Percentiles rank a stretch among this genome's conserved stretches.
These are phyloP conservation scores for Casuarina equisetifolia DNA, from an alignment of 306 rosid genomes.

Conservation along the genomic window DNA sequence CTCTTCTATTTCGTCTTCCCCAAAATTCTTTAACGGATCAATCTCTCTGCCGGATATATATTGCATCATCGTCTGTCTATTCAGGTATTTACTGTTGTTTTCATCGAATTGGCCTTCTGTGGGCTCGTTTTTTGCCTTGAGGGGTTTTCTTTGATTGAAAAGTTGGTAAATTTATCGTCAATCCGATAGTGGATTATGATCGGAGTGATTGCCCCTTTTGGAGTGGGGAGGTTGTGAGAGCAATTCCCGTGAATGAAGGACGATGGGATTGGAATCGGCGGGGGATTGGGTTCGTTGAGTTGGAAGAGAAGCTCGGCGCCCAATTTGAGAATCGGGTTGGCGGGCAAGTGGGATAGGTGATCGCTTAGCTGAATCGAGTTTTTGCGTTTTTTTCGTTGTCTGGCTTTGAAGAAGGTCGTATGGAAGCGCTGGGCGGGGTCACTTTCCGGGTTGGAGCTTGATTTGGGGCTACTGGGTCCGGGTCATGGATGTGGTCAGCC, in stretches of 20 bases:
- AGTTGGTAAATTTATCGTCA: not conserved
- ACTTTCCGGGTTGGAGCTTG: slow-evolving; percentile 45
- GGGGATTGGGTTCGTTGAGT: slow-evolving; percentile 5
- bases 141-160: not conserved
- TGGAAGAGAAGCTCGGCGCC: not conserved
- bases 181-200: slow-evolving; percentile 2
- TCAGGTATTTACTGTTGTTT: not conserved
- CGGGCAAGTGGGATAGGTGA: not conserved
- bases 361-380: not conserved
- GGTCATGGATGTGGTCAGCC: slow-evolving; percentile 77
- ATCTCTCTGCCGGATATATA: not conserved
- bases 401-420: not conserved
- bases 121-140: not conserved
- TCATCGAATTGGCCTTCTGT: not conserved
- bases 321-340: not conserved
- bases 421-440: slow-evolving; percentile 45
- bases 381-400: not conserved
- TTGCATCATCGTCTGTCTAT: not conserved
- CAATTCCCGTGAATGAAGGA: slow-evolving; percentile 5
- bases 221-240: not conserved
- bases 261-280: slow-evolving; percentile 13
- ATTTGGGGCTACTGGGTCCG: slow-evolving; percentile 40
- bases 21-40: not conserved
- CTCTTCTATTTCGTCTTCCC: not conserved
- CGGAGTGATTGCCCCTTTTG: not conserved